Evolutionary conservation across 148 eudicot genomes (phyloP).

Genomic region (Nepenthes gracilis): DNA sequence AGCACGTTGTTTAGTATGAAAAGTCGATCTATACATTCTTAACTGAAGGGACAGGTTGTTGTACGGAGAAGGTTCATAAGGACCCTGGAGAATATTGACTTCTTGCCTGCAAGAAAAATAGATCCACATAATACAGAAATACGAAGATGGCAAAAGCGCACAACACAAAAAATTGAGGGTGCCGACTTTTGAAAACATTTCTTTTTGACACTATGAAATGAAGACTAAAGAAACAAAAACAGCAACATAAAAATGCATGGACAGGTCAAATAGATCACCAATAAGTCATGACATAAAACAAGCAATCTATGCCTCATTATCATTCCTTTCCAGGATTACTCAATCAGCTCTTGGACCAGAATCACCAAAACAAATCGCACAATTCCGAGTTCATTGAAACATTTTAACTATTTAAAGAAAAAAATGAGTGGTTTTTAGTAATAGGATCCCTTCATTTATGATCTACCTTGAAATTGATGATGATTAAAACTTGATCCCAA

Average conservation of each 20-base stretch:
- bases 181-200: background rate
- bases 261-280: too few species aligned
- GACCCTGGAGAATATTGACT: slow-evolving; percentile 8
- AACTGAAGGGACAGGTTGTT: slow-evolving; percentile 11
- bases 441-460: too few species aligned
- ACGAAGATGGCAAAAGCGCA: background rate
- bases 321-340: too few species aligned
- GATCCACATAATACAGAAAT: slow-evolving; percentile 3
- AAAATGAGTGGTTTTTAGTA: too few species aligned
- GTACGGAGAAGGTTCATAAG: slow-evolving; percentile 10
- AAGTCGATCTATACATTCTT: slow-evolving; percentile 13
- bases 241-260: too few species aligned
- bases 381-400: background rate
- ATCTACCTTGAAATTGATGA: too few species aligned
- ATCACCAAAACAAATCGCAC: background rate
- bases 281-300: too few species aligned
- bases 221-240: too few species aligned
- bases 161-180: background rate
- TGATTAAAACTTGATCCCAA: too few species aligned
- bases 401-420: too few species aligned
- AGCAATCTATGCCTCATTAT: too few species aligned
- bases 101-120: slow-evolving; percentile 43
- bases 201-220: background rate
- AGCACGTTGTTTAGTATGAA: slow-evolving; percentile 13
- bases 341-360: too few species aligned